A percentile compares a stretch with the other conserved stretches of the same genome.
Evolutionary conservation across 2,329 filamentous ascomycete genomes (phyloP).

Genomic region (Penicillium sp.): DNA sequence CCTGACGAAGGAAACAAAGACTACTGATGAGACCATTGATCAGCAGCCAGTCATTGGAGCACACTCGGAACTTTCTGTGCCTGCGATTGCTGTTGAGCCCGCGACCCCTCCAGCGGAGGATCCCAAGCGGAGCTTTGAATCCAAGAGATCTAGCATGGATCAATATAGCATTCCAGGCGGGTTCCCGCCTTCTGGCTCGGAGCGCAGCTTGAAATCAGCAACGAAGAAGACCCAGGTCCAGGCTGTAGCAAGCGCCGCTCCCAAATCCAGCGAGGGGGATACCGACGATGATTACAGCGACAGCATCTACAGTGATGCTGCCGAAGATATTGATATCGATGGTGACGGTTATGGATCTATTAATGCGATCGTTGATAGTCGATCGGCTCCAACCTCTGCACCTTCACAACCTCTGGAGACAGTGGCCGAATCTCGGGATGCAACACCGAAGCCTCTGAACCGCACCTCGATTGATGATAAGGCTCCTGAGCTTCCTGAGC

Average conservation of each 20-base stretch:
- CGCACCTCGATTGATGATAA: conserved; percentile 19
- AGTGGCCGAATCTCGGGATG: conserved; percentile 17
- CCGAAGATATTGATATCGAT: conserved; percentile 44
- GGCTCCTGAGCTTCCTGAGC: conserved; percentile 12
- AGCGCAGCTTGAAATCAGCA: conserved; percentile 18
- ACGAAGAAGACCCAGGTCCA: conserved; percentile 13
- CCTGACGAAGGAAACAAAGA: conserved; percentile 8
- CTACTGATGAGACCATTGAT: conserved; percentile 1
- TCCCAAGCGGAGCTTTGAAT: conserved; percentile 23
- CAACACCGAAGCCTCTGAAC: conserved; percentile 16
- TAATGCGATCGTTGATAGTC: conserved; percentile 50
- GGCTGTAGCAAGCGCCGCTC: conserved; percentile 14
- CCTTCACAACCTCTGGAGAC: conserved; percentile 5
- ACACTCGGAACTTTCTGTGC: conserved; percentile 31
- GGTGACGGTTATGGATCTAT: conserved; percentile 53
- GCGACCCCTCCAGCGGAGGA: conserved; percentile 50
- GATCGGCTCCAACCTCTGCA: conserved; percentile 21
- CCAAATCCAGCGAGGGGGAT: conserved; percentile 24
- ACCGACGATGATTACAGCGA: conserved; percentile 44
- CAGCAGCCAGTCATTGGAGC: conserved; percentile 11
- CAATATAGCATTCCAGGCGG: conserved; percentile 60
- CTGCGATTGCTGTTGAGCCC: conserved; percentile 49
- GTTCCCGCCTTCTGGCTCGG: conserved; percentile 50
- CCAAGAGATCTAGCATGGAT: conserved; percentile 36
- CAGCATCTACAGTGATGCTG: conserved; percentile 52